Evolutionary conservation across 768 basidiomycete species (phyloP).

Genomic region (Podaxis rugospora): DNA sequence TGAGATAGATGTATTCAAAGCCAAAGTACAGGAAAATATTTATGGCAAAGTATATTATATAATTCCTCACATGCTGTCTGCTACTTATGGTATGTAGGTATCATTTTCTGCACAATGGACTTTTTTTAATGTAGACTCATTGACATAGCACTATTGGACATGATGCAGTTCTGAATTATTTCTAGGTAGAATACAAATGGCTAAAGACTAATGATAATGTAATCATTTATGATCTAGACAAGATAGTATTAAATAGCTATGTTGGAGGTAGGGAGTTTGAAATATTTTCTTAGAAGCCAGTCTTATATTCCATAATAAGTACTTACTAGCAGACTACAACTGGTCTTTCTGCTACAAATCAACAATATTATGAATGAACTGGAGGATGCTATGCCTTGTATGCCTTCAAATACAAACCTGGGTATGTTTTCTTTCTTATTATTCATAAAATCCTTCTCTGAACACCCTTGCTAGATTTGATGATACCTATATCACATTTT

Average conservation of each 20-base stretch:
- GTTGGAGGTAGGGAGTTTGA: conserved; percentile 46
- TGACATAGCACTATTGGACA: conserved; percentile 19
- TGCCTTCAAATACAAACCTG: conserved; percentile 49
- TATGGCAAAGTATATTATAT: conserved; percentile 21
- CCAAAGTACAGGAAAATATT: conserved; percentile 26
- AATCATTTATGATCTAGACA: conserved; percentile 39
- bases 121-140: conserved; percentile 53
- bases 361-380: conserved; percentile 52
- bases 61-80: not conserved
- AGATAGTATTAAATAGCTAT: conserved; percentile 50
- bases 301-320: not conserved
- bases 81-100: conserved; percentile 23
- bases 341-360: conserved; percentile 56
- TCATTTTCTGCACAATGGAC: conserved; percentile 48
- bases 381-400: conserved; percentile 29
- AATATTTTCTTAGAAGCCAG: not conserved
- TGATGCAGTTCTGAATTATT: not conserved
- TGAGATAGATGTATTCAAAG: conserved; percentile 67
- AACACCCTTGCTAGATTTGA: conserved; percentile 34
- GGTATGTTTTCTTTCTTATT: conserved; percentile 19
- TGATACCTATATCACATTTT: conserved; percentile 59
- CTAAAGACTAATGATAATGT: conserved; percentile 40
- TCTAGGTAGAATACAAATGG: conserved; percentile 45
- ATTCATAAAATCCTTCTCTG: not conserved
- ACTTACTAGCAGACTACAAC: conserved; percentile 64